A percentile compares a stretch with the other conserved stretches of the same genome.
These are phyloP conservation scores for Pichia sp. DNA, from an alignment of 1,139 yeast genomes.

Conservation along the genomic window DNA sequence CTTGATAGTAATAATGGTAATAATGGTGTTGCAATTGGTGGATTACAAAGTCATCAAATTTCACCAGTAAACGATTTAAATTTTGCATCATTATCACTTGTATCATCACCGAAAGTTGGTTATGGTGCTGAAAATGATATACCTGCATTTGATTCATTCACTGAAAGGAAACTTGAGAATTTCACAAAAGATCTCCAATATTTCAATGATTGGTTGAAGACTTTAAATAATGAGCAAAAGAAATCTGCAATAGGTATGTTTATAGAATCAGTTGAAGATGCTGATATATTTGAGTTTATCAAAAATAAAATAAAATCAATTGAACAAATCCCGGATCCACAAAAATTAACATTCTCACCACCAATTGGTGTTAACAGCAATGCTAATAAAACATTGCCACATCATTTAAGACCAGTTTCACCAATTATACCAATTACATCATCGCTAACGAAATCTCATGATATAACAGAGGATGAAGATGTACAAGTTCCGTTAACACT, in stretches of 20 bases:
- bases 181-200: constrained; percentile 43
- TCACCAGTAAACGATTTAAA: constrained; percentile 6
- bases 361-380: constrained; percentile 6
- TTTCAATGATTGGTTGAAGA: constrained; percentile 54
- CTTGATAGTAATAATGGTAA: constrained; percentile 1
- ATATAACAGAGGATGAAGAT: neutral
- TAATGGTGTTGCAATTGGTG: neutral
- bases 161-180: constrained; percentile 27
- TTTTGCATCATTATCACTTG: constrained; percentile 4
- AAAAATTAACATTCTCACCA: constrained; percentile 10
- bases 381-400: constrained; percentile 8
- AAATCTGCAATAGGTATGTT: constrained; percentile 52
- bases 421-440: constrained; percentile 24
- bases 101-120: constrained; percentile 15
- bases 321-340: neutral
- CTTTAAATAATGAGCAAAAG: constrained; percentile 49
- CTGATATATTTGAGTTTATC: constrained; percentile 31
- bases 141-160: constrained; percentile 29
- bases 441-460: constrained; percentile 21
- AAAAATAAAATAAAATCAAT: neutral
- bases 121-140: constrained; percentile 26
- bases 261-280: constrained; percentile 42
- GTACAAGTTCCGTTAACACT: constrained; percentile 26
- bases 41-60: neutral
- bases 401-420: constrained; percentile 25